Conservation (phyloP, 2,329 filamentous ascomycete species). For the Cytospora schulzeri region DNA sequence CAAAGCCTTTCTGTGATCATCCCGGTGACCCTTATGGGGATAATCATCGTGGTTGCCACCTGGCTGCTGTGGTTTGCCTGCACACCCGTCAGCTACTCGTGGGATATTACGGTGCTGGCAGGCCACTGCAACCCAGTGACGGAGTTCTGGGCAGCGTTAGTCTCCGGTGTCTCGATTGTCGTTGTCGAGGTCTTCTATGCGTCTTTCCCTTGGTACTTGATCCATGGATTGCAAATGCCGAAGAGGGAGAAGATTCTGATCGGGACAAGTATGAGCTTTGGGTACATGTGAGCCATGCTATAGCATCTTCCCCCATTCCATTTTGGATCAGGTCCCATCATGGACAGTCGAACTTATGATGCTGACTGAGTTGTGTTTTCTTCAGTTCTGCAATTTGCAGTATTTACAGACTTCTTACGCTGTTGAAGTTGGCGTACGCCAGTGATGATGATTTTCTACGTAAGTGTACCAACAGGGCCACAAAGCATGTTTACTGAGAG, state of each 20-base stretch:
- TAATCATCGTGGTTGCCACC: not conserved
- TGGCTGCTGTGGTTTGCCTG: conserved; percentile 24
- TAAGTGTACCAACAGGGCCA: conserved; percentile 1
- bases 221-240: conserved; percentile 19
- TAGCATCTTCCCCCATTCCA: too few relatives aligned
- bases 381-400: conserved; percentile 23
- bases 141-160: conserved; percentile 9
- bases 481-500: not conserved
- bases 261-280: conserved; percentile 25
- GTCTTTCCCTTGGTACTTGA: conserved; percentile 24
- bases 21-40: conserved; percentile 12
- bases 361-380: not conserved
- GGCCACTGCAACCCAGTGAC: conserved; percentile 6
- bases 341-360: not conserved
- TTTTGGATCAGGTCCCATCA: too few relatives aligned
- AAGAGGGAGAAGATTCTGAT: conserved; percentile 26
- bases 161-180: conserved; percentile 2
- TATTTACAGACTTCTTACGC: conserved; percentile 4
- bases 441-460: conserved; percentile 6
- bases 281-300: conserved; percentile 17
- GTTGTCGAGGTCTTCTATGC: conserved; percentile 23
- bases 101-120: conserved; percentile 6
- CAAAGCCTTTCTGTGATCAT: conserved; percentile 6
- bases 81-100: conserved; percentile 18
- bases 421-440: not conserved